Base-by-base conservation (phyloP, 139 green algal species). In the Nannochloris sp. region DNA sequence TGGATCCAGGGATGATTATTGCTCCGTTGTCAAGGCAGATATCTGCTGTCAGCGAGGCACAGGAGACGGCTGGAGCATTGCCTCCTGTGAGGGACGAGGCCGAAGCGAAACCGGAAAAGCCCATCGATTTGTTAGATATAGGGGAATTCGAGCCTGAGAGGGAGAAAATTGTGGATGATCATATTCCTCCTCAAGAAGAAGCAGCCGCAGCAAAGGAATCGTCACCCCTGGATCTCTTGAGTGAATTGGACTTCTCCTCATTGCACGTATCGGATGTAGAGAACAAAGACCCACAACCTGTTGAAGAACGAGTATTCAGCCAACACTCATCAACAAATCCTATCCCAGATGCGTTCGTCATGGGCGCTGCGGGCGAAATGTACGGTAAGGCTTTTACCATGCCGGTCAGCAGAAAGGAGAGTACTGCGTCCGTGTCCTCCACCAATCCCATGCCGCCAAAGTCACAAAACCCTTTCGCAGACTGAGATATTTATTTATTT, bases 81-180 rank as follows among this genome's bases (percentile, higher is more conserved):
- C 16, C n/a, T 24, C 9, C 46, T 53, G 46, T 53, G 1, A 53
- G 15, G 46, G n/a, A 25, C 16, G 46, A 53, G 34, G 66, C 5
- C 10, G 24, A 66, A 44, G 40, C 36, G 5, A 21, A 23, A 25
- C 2, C 21, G 23, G 18, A 25, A 1, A 9, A 19, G 16, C n/a
- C 19, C n/a, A 19, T 61, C n/a, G 73, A 81, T 40, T 53, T 81
- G 49, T 74, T 81, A 40, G 62, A 65, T 48, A 71, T 67, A 60
- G 67, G 65, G 16, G 46, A 62, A 14, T 21, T 34, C 24, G 27
- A n/a, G 36, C 9, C 25, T 50, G 68, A 24, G 2, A 4, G 10
- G 51, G 29, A 44, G 19, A 61, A 24, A 7, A 10, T 21, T 18
- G 19, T 19, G 3, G 48, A 25, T 18, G 37, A 11, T 4, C 19